Evolutionary conservation across 2,329 filamentous ascomycete genomes (phyloP), one percentile per base, ranked within the genome.

Genomic region (Thielaviopsis euricoi): DNA sequence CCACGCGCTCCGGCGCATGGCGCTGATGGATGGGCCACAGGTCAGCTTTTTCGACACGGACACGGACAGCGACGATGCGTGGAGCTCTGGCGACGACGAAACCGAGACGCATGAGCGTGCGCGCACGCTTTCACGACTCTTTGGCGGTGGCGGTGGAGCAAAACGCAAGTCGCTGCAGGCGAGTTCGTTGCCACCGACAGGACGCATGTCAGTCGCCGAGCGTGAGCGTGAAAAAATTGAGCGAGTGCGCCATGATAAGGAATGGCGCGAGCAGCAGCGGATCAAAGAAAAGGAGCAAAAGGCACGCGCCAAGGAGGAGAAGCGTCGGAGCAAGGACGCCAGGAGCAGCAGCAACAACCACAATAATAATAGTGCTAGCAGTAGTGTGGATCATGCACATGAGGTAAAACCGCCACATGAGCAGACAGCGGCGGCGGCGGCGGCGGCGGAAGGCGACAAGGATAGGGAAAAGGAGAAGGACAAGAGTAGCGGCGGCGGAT

Each of bases 31-130:
- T 23, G 49, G 52, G 37, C 33, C 51, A 6, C 49, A 57, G 33
- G 56, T 55, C 29, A 58, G 57, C 23, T 60, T 58, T 26, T 60
- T 60, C 52, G 59, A 60, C 15, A 57, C 55, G 15, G 52, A 55
- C 21, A 52, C 51, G 19, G 53, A 54, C 25, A 29, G 22, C 4
- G 59, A 60, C 17, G 59, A 58, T 29, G 25, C 25, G 25, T 58
- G 52, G 22, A 46, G 25, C 33, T 43, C 49, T 7, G 43, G 53
- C 19, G 48, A 37, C 7, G 56, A 57, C 4, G 50, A 43, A 3
- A 46, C 21, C 5, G 51, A 52, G 5, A 26, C 37, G 13, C 19
- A 40, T 17, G 55, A 55, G 13, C 55, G 59, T 6, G 33, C 55
- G 5, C 52, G 52, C 10, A 37, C 59, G 7, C 21, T 60, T 46